Conservation (phyloP, 2,329 filamentous ascomycete genomes). For the Pseudogymnoascus sp. region DNA sequence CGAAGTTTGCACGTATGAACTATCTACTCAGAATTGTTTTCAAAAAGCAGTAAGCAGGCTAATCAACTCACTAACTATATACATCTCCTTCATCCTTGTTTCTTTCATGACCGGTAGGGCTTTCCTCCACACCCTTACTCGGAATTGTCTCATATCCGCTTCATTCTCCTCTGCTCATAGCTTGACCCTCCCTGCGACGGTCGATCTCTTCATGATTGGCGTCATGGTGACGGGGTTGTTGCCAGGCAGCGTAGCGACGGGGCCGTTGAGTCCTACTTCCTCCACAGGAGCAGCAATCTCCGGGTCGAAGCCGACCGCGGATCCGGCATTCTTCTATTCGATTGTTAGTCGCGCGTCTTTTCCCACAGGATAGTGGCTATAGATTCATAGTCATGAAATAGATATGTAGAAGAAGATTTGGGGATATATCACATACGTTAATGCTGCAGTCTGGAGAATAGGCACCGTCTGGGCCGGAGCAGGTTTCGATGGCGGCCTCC, state of each 20-base stretch:
- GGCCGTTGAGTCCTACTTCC: constrained; percentile 13
- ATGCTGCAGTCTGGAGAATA: constrained; percentile 2
- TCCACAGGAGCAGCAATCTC: constrained; percentile 9
- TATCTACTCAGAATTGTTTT: not conserved
- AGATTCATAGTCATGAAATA: not conserved
- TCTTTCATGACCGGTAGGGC: not conserved
- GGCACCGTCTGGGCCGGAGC: constrained; percentile 7
- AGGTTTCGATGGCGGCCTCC: constrained; percentile 11
- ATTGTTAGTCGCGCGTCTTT: not conserved
- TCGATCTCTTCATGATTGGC: not conserved
- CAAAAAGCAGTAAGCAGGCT: not conserved
- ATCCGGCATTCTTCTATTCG: not conserved
- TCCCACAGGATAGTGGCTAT: not conserved
- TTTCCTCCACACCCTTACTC: not conserved
- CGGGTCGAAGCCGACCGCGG: not conserved
- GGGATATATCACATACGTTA: not conserved
- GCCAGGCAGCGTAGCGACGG: constrained; percentile 12
- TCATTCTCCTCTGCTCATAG: not conserved
- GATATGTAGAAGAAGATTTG: not conserved
- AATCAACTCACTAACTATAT: not conserved
- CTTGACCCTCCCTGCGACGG: not conserved
- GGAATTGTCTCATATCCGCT: not conserved
- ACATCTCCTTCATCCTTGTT: not conserved
- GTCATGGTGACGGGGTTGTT: constrained; percentile 10
- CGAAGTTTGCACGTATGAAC: not conserved